Evolutionary conservation across 768 basidiomycete genomes (phyloP).

Genomic region (Asterophora lycoperdoides): DNA sequence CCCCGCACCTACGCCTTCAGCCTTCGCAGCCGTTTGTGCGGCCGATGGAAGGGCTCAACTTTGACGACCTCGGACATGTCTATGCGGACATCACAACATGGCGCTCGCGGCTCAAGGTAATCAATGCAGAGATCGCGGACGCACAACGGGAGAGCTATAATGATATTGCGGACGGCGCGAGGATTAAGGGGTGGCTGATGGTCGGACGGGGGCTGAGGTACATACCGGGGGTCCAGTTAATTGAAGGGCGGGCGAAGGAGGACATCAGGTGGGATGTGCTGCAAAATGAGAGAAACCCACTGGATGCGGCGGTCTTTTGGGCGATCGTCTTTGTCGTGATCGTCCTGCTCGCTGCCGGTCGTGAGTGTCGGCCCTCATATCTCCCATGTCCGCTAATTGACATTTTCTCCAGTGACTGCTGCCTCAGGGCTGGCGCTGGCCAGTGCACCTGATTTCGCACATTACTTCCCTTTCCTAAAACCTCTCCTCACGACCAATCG

Average conservation of each 20-base stretch:
- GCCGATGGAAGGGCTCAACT: conserved; percentile 68
- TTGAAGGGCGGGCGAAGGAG: conserved; percentile 78
- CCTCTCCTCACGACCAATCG: conserved; percentile 45
- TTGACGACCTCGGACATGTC: conserved; percentile 57
- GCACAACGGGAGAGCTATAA: conserved; percentile 63
- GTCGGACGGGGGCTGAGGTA: conserved; percentile 64
- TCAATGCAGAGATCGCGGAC: conserved; percentile 71
- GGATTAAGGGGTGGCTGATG: conserved; percentile 75
- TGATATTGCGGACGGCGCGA: conserved; percentile 65
- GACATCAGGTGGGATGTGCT: conserved; percentile 80
- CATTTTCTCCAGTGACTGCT: conserved; percentile 52
- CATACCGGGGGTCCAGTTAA: conserved; percentile 60
- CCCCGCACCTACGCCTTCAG: conserved; percentile 68
- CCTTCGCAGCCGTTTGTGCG: conserved; percentile 68
- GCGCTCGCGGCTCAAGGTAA: conserved; percentile 64
- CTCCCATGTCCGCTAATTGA: conserved; percentile 6
- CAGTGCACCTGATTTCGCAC: conserved; percentile 67
- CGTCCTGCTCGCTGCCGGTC: conserved; percentile 49
- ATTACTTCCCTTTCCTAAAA: conserved; percentile 63
- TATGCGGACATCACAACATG: conserved; percentile 69
- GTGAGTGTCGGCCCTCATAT: conserved; percentile 41
- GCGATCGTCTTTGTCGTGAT: conserved; percentile 45
- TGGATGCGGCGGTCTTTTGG: conserved; percentile 55
- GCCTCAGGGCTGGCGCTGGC: conserved; percentile 63
- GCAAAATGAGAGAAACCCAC: conserved; percentile 48